Evolutionary conservation across 306 rosid genomes (phyloP), one percentile per base, ranked within the genome.

Genomic region (Inga laurina): DNA sequence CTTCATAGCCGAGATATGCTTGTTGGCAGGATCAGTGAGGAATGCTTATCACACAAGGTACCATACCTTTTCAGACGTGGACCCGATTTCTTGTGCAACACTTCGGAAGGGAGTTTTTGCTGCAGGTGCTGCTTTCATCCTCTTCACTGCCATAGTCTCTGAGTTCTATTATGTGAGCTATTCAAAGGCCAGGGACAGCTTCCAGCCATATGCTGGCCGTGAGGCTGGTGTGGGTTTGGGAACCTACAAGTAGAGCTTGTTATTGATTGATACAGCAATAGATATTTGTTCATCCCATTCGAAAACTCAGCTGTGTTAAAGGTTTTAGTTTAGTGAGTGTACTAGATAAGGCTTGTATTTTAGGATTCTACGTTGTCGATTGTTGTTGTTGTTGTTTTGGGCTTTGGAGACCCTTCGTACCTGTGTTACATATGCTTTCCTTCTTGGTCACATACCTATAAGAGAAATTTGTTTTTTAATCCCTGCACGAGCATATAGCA

Each of bases 31-130:
- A 54, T 94, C 98, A 3, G 92, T 97, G 57, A 91, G 85, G 87
- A 97, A 97, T 54, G 98, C 99, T 34, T 91, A 92, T 76, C 99
- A 94, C 90, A 97, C 99, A 74, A 91, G 90, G 86, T 97, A 91
- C 92, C 89, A 90, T 81, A 86, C 89, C 62, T 1, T 90, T 34
- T 80, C 84, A 34, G n/a, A 14, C 0, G 82, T 85, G 0, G 16
- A 82, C 24, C 86, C 93, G 6, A 91, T 91, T 15, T 89, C 94
- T 34, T 97, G 99, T 16, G 82, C 90, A 82, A 89, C 88, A 32
- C 87, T 94, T 85, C 89, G 99, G 86, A 97, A 85, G 88, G 99
- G 99, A 82, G 97, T 94, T 59, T 94, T 97, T 16, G 97, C 91
- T 3, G 97, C 97, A 0, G 97, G 99, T 6, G 98, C 98, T 12